Evolutionary conservation across 1,284 basidiomycete species (phyloP), one percentile per base, ranked within the genome.

Genomic region (Coriolopsis trogii): DNA sequence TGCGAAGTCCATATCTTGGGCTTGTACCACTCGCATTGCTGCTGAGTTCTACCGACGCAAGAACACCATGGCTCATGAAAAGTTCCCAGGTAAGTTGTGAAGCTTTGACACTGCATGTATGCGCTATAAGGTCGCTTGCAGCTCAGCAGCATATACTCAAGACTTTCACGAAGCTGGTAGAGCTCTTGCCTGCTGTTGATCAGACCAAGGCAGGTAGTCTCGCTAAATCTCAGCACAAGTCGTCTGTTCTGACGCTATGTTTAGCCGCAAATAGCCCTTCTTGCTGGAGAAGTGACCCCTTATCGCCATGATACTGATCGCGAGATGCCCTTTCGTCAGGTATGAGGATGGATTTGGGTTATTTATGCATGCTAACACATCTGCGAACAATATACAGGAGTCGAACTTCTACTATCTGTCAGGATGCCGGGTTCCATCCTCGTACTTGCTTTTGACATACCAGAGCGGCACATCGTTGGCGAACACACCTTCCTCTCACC

Each of bases 331-430:
- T 94, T 93, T 68, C 84, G 85, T 60, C 74, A 77, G 75, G 73
- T 71, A 15, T 13, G 63, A n/a, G n/a, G n/a, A n/a, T n/a, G n/a
- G n/a, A n/a, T 34, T 26, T 25, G 30, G 21, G 18, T 13, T 25
- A 37, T 15, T 13, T 25, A 18, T 9, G 18, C 26, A 21, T 15
- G 30, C 31, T 24, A 21, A 24, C 3, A 16, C 15, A 25, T 36
- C 12, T 36, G 24, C 12, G 34, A 13, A 7, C 13, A 33, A 15
- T 16, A 20, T 15, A 30, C 69, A 85, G 73, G 92, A 95, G 72
- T 88, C 87, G 61, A 95, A 95, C 71, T 96, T 95, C 69, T 88
- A 82, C 72, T 95, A 93, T 67, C 76, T 95, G 5, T 82, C 91
- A 0, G 92, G 91, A 53, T 92, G 89, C 70, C 73, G 78, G 39